phyloP scores from a whole-genome alignment of 331 rosid genomes.

The Quercus tomentella region DNA sequence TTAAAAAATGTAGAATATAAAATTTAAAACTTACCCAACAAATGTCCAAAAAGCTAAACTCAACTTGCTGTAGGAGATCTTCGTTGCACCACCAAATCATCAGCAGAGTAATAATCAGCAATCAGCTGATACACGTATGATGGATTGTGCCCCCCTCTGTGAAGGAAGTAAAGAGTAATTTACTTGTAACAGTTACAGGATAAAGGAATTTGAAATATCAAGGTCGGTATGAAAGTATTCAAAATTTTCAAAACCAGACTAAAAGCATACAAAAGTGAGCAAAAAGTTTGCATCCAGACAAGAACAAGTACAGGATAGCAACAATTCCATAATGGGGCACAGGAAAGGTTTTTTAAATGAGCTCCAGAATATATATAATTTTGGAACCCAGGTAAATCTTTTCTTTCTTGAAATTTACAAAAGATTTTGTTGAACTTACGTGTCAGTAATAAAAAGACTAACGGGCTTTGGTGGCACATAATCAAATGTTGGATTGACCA shows the following conservation, averaged over 20 bases:
- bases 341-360: background rate
- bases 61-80: slow-evolving; percentile 51
- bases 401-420: background rate
- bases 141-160: slow-evolving; percentile 95
- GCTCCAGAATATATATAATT: background rate
- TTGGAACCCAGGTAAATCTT: background rate
- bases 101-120: slow-evolving; percentile 93
- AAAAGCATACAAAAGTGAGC: background rate
- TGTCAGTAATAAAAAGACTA: slow-evolving; percentile 83
- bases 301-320: background rate
- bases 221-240: background rate
- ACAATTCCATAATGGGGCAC: background rate
- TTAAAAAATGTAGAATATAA: background rate
- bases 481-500: slow-evolving; percentile 88
- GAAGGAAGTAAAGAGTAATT: slow-evolving; percentile 26
- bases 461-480: slow-evolving; percentile 87
- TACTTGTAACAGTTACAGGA: background rate
- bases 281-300: background rate
- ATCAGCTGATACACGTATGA: slow-evolving; percentile 94
- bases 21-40: slow-evolving; percentile 30
- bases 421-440: slow-evolving; percentile 57
- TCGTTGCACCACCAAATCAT: slow-evolving; percentile 79
- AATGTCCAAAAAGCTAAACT: slow-evolving; percentile 35
- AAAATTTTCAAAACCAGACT: background rate
- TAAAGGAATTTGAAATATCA: background rate